Percentiles rank a stretch among this genome's conserved stretches.
Evolutionary conservation across 2,329 filamentous ascomycete genomes (phyloP).

Genomic region (Fusarium denticulatum): DNA sequence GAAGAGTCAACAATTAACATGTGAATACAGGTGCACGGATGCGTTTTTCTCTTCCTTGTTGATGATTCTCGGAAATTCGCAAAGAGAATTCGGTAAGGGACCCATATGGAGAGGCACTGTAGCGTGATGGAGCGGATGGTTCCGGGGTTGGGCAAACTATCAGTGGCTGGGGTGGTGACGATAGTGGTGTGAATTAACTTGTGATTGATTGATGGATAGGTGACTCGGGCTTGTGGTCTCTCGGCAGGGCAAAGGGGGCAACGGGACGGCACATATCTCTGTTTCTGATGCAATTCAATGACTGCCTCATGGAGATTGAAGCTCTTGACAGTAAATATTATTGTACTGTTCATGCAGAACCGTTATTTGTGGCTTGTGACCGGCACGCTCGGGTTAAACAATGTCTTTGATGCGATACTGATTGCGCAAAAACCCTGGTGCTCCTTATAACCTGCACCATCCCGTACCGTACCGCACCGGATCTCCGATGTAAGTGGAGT

Average conservation of each 20-base stretch:
- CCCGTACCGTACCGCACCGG: conserved; percentile 14
- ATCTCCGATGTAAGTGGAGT: conserved; percentile 39
- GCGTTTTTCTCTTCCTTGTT: not conserved
- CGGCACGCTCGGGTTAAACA: conserved; percentile 9
- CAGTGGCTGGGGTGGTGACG: not conserved
- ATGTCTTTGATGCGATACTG: conserved; percentile 7
- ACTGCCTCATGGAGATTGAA: not conserved
- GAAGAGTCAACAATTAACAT: conserved; percentile 10
- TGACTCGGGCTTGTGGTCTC: conserved; percentile 8
- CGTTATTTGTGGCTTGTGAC: conserved; percentile 10
- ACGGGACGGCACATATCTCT: not conserved
- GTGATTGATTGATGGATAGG: conserved; percentile 21
- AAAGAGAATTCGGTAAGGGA: conserved; percentile 7
- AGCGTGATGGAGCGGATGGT: conserved; percentile 18
- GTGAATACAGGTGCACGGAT: conserved; percentile 28
- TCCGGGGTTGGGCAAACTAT: not conserved
- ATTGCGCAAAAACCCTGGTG: conserved; percentile 1
- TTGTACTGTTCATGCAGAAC: not conserved
- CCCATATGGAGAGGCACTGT: conserved; percentile 11
- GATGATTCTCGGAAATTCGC: conserved; percentile 25
- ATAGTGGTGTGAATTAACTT: conserved; percentile 31
- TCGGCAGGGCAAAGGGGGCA: conserved; percentile 6
- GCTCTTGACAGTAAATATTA: not conserved
- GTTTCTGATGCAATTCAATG: not conserved
- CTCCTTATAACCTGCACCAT: not conserved